phyloP scores from a whole-genome alignment of 768 basidiomycete genomes.

The Lepiota brunneoincarnata region DNA sequence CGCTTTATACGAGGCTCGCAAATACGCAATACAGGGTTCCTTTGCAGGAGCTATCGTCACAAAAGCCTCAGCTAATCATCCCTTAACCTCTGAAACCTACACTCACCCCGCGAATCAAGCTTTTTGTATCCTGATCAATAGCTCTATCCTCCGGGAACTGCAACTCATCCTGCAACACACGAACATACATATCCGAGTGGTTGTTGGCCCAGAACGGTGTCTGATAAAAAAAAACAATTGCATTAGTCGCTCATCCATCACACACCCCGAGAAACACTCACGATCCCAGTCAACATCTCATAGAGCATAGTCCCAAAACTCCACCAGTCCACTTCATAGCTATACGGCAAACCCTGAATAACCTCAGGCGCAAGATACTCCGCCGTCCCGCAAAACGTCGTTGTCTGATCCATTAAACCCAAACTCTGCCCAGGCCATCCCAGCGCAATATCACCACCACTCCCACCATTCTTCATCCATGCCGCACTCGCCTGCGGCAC shows the following conservation, averaged over 20 bases:
- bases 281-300: conserved; percentile 95
- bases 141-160: conserved; percentile 86
- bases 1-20: conserved; percentile 92
- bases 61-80: conserved; percentile 12
- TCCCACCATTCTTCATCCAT: conserved; percentile 64
- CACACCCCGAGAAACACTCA: conserved; percentile 40
- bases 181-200: conserved; percentile 92
- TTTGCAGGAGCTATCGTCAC: conserved; percentile 73
- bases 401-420: conserved; percentile 63
- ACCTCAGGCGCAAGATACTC: conserved; percentile 98
- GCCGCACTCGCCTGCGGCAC: conserved; percentile 38
- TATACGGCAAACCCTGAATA: conserved; percentile 85
- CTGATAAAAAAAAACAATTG: conserved; percentile 39
- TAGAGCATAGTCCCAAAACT: conserved; percentile 96
- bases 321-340: conserved; percentile 98
- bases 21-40: conserved; percentile 87
- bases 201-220: conserved; percentile 93
- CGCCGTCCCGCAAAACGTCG: conserved; percentile 93
- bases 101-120: conserved; percentile 90
- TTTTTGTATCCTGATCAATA: conserved; percentile 95
- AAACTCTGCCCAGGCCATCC: conserved; percentile 58
- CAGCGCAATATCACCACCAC: conserved; percentile 34
- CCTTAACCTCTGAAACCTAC: conserved; percentile 1
- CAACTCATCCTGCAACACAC: conserved; percentile 87
- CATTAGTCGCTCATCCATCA: conserved; percentile 7